Base-by-base conservation (phyloP, 1,284 basidiomycete species). In the Golubevia sp. region DNA sequence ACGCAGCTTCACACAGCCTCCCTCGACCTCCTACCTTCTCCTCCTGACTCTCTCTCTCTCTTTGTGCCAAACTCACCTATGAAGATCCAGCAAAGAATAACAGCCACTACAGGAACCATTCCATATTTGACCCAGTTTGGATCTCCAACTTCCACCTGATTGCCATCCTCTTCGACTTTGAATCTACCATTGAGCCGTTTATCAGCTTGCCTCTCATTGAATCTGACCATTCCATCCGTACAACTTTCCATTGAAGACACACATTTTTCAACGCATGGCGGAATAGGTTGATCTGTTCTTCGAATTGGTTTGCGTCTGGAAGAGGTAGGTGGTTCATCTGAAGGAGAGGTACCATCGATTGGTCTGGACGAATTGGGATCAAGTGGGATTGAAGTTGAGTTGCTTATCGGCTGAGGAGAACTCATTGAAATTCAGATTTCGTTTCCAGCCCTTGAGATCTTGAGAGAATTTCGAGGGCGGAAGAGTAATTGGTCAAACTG, bases 71-170 rank as follows among this genome's bases (percentile, higher is more conserved):
- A 21, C 23, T 48, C 34, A 24, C 21, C 71, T n/a, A 76, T 21
- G 27, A 68, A 74, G n/a, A 78, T 73, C 76, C 76, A 78, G 2
- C 55, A 63, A 15, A 78, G 68, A 21, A 78, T 73, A 56, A 71
- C 38, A 25, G 68, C 66, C 6, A 74, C 76, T 44, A 76, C 3
- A 2, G 70, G 69, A 1, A 78, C 67, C 50, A 73, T 76, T 2
- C 64, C 66, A 55, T 71, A 76, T 11, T 66, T 59, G 2, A 70
- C 62, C 2, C 59, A 53, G 3, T 61, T 13, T 0, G 71, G 66
- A 53, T 78, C 74, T 2, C 67, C 66, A 2, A 60, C 59, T 38
- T 72, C 62, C 18, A 44, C 38, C 18, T 18, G 11, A 18, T 44
- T 44, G 11, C 38, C 38, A 44, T 44, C 38, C 18, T 44, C 13